Evolutionary conservation across 73 alveolate genomes (phyloP).

Genomic region (Stentor roeselii): DNA sequence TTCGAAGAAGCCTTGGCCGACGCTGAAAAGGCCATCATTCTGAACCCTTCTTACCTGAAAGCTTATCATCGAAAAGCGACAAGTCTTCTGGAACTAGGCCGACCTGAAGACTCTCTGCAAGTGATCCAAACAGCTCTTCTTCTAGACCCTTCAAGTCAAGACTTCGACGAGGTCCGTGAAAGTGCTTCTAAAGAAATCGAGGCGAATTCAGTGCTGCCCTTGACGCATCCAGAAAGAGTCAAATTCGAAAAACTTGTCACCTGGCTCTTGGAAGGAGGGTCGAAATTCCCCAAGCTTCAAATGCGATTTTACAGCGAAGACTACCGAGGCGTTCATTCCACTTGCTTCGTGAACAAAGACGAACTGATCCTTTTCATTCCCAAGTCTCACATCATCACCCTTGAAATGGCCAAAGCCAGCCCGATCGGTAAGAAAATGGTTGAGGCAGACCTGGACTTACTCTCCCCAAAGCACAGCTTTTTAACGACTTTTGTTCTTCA

Average conservation of each 20-base stretch:
- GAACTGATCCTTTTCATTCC: slow-evolving; percentile 87
- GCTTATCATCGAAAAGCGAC: slow-evolving; percentile 66
- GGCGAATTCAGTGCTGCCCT: background rate
- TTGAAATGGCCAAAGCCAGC: slow-evolving; percentile 89
- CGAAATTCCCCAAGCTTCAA: slow-evolving; percentile 66
- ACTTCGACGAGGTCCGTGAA: background rate
- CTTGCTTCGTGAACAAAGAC: slow-evolving; percentile 56
- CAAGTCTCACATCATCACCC: slow-evolving; percentile 84
- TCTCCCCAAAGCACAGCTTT: slow-evolving; percentile 96
- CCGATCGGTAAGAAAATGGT: slow-evolving; percentile 85
- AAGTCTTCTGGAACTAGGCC: slow-evolving; percentile 61
- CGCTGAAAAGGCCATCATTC: slow-evolving; percentile 70
- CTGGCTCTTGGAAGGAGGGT: slow-evolving; percentile 75
- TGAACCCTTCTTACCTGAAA: slow-evolving; percentile 77
- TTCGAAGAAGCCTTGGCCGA: slow-evolving; percentile 72
- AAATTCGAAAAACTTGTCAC: slow-evolving; percentile 48
- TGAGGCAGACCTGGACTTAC: slow-evolving; percentile 71
- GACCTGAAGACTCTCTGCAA: slow-evolving; percentile 44
- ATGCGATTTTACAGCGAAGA: slow-evolving; percentile 75
- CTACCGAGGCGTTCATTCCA: slow-evolving; percentile 92
- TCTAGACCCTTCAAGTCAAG: background rate
- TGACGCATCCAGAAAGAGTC: slow-evolving; percentile 45
- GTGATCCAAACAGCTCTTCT: background rate
- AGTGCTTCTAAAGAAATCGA: background rate
- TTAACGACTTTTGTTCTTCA: slow-evolving; percentile 84